phyloP scores from a whole-genome alignment of 163 green algal genomes.

The Prototheca cutis region DNA sequence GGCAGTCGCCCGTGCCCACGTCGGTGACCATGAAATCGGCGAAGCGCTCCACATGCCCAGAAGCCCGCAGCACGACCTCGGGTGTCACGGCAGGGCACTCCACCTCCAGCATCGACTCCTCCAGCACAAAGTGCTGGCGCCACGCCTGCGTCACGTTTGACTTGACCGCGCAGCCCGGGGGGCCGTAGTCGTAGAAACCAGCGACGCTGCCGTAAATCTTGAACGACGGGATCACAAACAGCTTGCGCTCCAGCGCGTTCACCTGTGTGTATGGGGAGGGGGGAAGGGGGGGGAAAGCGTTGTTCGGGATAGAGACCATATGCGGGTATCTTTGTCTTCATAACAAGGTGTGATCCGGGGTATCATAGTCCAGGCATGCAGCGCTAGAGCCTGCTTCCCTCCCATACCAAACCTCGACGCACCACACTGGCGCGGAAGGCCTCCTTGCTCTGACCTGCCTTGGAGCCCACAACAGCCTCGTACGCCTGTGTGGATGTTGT shows the following conservation, averaged over 20 bases:
- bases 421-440: constrained; percentile 70
- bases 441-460: constrained; percentile 61
- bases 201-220: constrained; percentile 95
- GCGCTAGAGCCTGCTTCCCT: neutral
- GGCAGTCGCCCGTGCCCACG: constrained; percentile 73
- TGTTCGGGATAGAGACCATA: too few species aligned
- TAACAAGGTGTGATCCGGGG: too few species aligned
- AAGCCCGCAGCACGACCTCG: constrained; percentile 85
- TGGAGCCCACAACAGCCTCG: constrained; percentile 52
- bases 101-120: constrained; percentile 97
- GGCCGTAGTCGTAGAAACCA: constrained; percentile 97
- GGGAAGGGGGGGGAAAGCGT: neutral
- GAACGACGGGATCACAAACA: constrained; percentile 98
- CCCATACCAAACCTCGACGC: neutral
- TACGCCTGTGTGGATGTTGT: constrained; percentile 33
- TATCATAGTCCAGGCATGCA: neutral
- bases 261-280: constrained; percentile 33
- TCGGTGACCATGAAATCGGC: constrained; percentile 98
- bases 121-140: constrained; percentile 92
- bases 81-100: constrained; percentile 96
- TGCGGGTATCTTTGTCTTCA: too few species aligned
- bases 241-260: constrained; percentile 72
- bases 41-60: constrained; percentile 90
- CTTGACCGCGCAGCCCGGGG: constrained; percentile 94
- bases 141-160: constrained; percentile 85